Percentiles rank a stretch among this genome's conserved stretches.
Evolutionary conservation across 768 basidiomycete species (phyloP).

Genomic region (Leccinum pellstonianum): DNA sequence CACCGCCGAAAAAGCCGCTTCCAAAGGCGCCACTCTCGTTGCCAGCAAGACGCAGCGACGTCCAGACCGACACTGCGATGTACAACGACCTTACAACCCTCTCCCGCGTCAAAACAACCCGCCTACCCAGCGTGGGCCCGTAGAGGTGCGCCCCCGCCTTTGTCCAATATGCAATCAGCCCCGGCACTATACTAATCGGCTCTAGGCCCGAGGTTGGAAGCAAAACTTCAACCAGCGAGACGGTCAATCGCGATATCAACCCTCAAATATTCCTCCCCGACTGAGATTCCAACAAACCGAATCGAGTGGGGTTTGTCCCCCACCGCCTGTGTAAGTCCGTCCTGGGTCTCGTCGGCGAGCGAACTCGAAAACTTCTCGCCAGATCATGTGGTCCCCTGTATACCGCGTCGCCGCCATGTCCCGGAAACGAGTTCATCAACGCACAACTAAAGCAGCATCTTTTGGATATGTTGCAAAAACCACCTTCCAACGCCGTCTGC

Average conservation of each 20-base stretch:
- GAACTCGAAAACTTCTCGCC: neutral
- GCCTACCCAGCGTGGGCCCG: neutral
- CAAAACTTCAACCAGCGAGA: neutral
- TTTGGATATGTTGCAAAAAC: neutral
- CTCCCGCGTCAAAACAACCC: neutral
- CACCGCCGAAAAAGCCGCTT: neutral
- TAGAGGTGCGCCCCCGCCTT: slow-evolving; percentile 3
- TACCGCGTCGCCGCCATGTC: neutral
- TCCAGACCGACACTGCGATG: neutral
- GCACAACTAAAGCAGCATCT: slow-evolving; percentile 7
- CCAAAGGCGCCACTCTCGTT: neutral
- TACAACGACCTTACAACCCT: neutral
- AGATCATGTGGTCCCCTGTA: slow-evolving; percentile 16
- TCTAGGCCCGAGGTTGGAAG: slow-evolving; percentile 4
- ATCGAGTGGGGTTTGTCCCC: neutral
- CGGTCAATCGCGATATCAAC: neutral
- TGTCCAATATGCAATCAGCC: neutral
- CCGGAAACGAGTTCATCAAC: neutral
- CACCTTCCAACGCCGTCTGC: neutral
- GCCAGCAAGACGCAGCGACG: neutral
- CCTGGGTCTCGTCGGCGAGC: neutral
- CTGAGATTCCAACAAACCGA: neutral
- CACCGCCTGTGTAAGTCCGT: slow-evolving; percentile 9
- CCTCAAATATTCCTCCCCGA: slow-evolving; percentile 1
- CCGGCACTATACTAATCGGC: neutral